phyloP scores from a whole-genome alignment of 2,329 filamentous ascomycete genomes.

The Plectosphaerella cucumerina region DNA sequence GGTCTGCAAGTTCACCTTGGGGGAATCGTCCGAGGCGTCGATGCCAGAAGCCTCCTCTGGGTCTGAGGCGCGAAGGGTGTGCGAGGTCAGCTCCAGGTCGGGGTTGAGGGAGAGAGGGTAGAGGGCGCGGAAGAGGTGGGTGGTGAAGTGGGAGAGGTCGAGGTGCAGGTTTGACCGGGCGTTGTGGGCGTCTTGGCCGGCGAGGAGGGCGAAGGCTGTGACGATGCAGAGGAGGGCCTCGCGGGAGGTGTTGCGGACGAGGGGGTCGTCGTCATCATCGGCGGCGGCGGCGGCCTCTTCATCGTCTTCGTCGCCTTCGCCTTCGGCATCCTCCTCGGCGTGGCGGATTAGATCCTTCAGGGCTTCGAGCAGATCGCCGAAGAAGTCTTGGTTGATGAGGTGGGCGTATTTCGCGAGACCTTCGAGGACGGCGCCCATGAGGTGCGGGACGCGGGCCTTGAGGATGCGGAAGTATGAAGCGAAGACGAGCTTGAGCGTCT shows the following conservation, averaged over 20 bases:
- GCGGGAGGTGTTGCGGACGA: conserved; percentile 69
- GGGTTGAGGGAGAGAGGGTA: conserved; percentile 74
- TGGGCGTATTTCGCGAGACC: conserved; percentile 91
- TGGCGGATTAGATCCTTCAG: conserved; percentile 87
- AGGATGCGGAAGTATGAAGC: conserved; percentile 92
- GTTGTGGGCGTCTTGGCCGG: conserved; percentile 88
- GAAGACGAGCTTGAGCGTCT: conserved; percentile 94
- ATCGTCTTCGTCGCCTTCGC: conserved; percentile 39
- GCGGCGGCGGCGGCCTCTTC: conserved; percentile 6
- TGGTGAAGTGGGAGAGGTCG: conserved; percentile 92
- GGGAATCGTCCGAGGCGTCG: conserved; percentile 29
- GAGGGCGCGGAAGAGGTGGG: conserved; percentile 85
- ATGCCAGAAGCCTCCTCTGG: conserved; percentile 58
- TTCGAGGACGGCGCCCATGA: conserved; percentile 97
- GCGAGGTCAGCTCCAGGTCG: conserved; percentile 78
- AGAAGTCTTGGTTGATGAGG: conserved; percentile 98
- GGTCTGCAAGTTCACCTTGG: conserved; percentile 89
- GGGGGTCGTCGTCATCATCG: conserved; percentile 41
- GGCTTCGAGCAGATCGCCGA: conserved; percentile 90
- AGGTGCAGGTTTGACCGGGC: conserved; percentile 77
- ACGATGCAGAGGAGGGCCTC: conserved; percentile 92
- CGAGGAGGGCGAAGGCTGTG: conserved; percentile 92
- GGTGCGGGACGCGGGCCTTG: conserved; percentile 72
- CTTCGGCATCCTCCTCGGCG: conserved; percentile 52
- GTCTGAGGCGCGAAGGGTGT: conserved; percentile 53